Conservation (phyloP, 169 alveolate genomes). For the Haemoproteus tartakovskyi region DNA sequence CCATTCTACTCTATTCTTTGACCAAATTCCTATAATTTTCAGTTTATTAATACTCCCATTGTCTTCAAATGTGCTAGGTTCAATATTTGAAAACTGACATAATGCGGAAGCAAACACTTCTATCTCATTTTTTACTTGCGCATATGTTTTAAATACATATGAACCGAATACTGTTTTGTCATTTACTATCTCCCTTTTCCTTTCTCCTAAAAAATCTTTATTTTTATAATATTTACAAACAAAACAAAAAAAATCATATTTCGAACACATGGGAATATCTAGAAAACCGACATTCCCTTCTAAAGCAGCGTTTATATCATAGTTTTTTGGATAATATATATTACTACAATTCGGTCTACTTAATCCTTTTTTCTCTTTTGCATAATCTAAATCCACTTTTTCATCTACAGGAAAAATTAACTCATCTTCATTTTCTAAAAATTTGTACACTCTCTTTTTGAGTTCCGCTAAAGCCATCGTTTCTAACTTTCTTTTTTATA, state of each 20-base stretch:
- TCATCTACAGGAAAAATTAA: neutral
- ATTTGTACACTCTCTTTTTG: constrained; percentile 10
- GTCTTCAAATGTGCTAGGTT: constrained; percentile 21
- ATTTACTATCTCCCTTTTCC: constrained; percentile 49
- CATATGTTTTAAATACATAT: constrained; percentile 53
- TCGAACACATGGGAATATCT: neutral
- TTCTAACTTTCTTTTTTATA: no score
- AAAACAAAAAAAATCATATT: constrained; percentile 16
- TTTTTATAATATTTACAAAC: constrained; percentile 17
- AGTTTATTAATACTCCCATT: constrained; percentile 20
- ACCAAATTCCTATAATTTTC: constrained; percentile 77
- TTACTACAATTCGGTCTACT: constrained; percentile 50
- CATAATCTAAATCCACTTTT: constrained; percentile 2
- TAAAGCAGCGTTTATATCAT: neutral
- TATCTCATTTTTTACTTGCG: constrained; percentile 38
- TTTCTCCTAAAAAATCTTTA: constrained; percentile 45
- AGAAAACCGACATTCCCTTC: constrained; percentile 12
- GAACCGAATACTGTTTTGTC: constrained; percentile 28
- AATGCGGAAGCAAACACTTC: constrained; percentile 54
- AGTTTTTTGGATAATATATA: constrained; percentile 16
- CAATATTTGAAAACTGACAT: constrained; percentile 36
- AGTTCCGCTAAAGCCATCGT: constrained; percentile 10
- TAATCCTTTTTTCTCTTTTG: constrained; percentile 29
- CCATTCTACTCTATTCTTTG: constrained; percentile 78
- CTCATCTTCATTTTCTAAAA: constrained; percentile 33